Percentiles rank a stretch among this genome's conserved stretches.
Conservation (phyloP, 2,329 filamentous ascomycete species). For the Orbilia ellipsospora region DNA sequence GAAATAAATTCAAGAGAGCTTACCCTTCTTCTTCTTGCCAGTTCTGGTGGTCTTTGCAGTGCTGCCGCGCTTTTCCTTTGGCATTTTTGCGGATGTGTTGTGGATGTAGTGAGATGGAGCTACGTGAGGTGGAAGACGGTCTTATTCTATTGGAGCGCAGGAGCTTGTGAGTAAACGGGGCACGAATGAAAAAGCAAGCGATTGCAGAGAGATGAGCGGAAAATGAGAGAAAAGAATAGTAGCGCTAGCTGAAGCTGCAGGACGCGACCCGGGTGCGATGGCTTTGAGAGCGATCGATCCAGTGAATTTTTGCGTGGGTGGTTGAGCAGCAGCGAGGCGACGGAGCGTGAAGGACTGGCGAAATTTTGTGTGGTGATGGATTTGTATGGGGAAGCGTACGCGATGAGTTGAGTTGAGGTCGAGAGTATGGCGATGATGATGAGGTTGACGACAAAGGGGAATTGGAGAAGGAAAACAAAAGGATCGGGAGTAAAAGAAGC, state of each 20-base stretch:
- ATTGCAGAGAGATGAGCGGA: slow-evolving; percentile 16
- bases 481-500: slow-evolving; percentile 33
- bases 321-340: slow-evolving; percentile 8
- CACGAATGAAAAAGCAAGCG: background rate
- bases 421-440: slow-evolving; percentile 29
- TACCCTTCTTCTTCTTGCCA: slow-evolving; percentile 56
- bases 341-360: background rate
- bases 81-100: slow-evolving; percentile 53
- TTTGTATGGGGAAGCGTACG: slow-evolving; percentile 48
- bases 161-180: slow-evolving; percentile 7
- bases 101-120: slow-evolving; percentile 17
- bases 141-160: slow-evolving; percentile 51
- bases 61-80: slow-evolving; percentile 35
- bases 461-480: slow-evolving; percentile 45
- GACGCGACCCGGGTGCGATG: slow-evolving; percentile 30
- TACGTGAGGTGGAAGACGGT: slow-evolving; percentile 21
- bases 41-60: slow-evolving; percentile 43
- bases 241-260: background rate
- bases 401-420: slow-evolving; percentile 52
- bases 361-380: slow-evolving; percentile 23
- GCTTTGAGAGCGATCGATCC: slow-evolving; percentile 16
- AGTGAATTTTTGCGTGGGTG: slow-evolving; percentile 16
- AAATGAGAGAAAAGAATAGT: slow-evolving; percentile 29
- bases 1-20: slow-evolving; percentile 5
- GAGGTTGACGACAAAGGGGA: slow-evolving; percentile 47